Base-by-base conservation (phyloP, 2,329 filamentous ascomycete species). In the Huntiella omanensis region DNA sequence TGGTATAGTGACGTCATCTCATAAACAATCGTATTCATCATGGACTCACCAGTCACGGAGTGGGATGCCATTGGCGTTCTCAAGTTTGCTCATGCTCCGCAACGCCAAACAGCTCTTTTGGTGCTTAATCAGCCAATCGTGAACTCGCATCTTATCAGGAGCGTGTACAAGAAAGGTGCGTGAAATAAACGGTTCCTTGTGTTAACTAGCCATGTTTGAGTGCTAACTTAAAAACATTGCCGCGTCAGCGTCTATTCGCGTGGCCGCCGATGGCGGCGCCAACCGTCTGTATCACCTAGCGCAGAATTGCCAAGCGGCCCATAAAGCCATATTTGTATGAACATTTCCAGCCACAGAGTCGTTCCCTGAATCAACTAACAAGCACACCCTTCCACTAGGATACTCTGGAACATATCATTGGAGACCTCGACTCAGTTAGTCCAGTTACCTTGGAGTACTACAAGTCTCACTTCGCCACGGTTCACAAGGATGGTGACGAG, bases 211-310 rank as follows among this genome's bases (percentile, higher is more conserved):
- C 22, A 10, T 6, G n/a, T 44, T 12, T 17, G 5, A 22, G 11
- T 17, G 16, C n/a, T 16, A 33, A 35, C 28, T 15, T 8, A 35
- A 36, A 35, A 36, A 16, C 22, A 28, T 28, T 28, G 22, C 15
- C 8, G 33, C 17, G 22, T 47, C 54, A 83, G 79, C 82, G 45
- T 65, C 63, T 16, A 70, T 78, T 51, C 73, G 72, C 17, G 69
- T 96, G 45, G 93, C 86, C 49, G 91, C 86, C 22, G 91, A 98
- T 63, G 91, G 87, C 47, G 91, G 86, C 17, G 87, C 87, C 40
- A 93, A 96, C 57, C 71, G 75, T 34, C 69, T 95, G 61, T 63
- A 67, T 48, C 58, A 67, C 32, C 59, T 68, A 12, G 51, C 17
- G 19, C 42, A 49, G 37, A 33, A 50, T 38, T 15, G 41, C 36